phyloP scores from a whole-genome alignment of 2,329 filamentous ascomycete genomes.

The Ceratocystis papillata region DNA sequence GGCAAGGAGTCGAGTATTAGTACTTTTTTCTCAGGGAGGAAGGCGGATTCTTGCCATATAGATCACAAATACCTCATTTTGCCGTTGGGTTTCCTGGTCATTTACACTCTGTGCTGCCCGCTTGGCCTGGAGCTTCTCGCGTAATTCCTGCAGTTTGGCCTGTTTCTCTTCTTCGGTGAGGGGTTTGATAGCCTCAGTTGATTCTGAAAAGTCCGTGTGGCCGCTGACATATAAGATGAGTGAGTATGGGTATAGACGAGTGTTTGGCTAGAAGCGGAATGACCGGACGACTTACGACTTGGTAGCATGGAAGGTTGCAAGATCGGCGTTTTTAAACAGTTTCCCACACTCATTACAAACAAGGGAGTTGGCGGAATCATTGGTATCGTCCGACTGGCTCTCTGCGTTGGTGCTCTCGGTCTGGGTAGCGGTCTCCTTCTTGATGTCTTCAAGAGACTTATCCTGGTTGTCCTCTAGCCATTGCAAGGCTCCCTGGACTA shows the following conservation, averaged over 20 bases:
- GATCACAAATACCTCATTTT: constrained; percentile 57
- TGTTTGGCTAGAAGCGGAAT: not conserved
- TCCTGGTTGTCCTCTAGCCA: constrained; percentile 92
- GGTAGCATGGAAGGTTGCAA: constrained; percentile 81
- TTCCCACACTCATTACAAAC: constrained; percentile 94
- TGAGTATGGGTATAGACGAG: not conserved
- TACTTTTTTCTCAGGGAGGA: not conserved
- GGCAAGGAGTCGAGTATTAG: not conserved
- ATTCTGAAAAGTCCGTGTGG: constrained; percentile 85
- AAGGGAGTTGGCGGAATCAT: constrained; percentile 60
- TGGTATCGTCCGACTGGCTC: constrained; percentile 35
- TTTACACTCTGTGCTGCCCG: constrained; percentile 53
- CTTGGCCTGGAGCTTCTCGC: constrained; percentile 61
- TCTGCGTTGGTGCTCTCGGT: constrained; percentile 20
- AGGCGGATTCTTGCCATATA: constrained; percentile 15
- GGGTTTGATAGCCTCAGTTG: constrained; percentile 80
- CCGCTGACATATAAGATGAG: constrained; percentile 36
- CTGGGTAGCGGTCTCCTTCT: constrained; percentile 33
- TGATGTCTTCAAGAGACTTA: constrained; percentile 72
- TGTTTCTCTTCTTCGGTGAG: constrained; percentile 88
- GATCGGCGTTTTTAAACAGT: constrained; percentile 67
- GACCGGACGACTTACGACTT: constrained; percentile 51
- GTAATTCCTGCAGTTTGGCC: constrained; percentile 63
- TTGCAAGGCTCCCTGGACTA: constrained; percentile 80
- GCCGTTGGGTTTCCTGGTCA: constrained; percentile 72